These are phyloP conservation scores for Morella rubra DNA, from an alignment of 306 rosid genomes.

Conservation along the genomic window DNA sequence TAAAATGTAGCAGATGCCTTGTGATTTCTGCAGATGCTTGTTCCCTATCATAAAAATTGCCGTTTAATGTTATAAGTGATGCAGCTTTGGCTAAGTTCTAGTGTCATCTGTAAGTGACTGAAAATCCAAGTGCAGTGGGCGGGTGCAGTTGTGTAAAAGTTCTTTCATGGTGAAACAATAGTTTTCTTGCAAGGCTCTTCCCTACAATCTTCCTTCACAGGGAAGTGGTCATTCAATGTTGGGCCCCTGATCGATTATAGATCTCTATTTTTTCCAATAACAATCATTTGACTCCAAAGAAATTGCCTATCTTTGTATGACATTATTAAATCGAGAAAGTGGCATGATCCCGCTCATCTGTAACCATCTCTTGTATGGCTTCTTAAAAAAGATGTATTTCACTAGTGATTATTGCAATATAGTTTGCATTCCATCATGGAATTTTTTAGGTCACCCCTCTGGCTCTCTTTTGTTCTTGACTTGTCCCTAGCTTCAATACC, in stretches of 20 bases:
- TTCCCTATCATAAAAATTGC: neutral
- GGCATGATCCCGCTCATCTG: neutral
- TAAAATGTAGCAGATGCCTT: neutral
- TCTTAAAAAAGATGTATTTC: neutral
- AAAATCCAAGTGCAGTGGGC: conserved; percentile 93
- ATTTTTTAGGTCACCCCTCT: neutral
- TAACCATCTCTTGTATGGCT: neutral
- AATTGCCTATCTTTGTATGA: neutral
- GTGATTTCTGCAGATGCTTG: neutral
- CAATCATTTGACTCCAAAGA: neutral
- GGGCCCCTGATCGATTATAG: neutral
- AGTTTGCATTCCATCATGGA: neutral
- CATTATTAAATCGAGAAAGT: neutral
- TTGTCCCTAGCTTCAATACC: neutral
- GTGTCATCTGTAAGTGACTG: conserved; percentile 62
- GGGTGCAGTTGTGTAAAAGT: conserved; percentile 95
- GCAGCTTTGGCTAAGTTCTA: conserved; percentile 12
- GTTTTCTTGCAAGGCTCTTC: conserved; percentile 17
- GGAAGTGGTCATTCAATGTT: neutral
- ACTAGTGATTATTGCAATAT: neutral
- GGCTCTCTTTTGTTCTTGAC: neutral
- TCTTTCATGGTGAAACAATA: conserved; percentile 91
- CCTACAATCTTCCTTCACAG: neutral
- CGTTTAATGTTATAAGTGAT: neutral
- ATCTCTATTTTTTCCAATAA: neutral